These are phyloP conservation scores for Calonectria hawksworthii DNA, from an alignment of 2,329 filamentous ascomycete species.

Conservation along the genomic window DNA sequence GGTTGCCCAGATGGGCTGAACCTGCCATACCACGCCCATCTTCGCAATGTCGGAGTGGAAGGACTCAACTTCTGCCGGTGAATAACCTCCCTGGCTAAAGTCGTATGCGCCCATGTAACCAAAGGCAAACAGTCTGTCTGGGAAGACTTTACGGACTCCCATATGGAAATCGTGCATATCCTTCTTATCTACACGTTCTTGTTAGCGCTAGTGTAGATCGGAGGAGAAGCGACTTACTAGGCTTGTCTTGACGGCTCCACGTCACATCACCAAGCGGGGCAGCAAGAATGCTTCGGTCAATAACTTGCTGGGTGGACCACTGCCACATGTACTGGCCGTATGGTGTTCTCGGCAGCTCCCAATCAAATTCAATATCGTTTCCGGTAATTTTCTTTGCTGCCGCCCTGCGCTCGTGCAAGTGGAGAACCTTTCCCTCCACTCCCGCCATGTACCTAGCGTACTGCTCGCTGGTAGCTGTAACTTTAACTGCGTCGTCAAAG, in stretches of 20 bases:
- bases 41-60: neutral
- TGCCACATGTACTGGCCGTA: neutral
- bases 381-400: neutral
- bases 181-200: neutral
- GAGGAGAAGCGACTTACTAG: neutral
- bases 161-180: neutral
- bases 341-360: neutral
- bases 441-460: neutral
- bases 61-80: constrained; percentile 41
- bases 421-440: neutral
- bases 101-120: neutral
- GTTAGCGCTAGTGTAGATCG: neutral
- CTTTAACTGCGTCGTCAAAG: neutral
- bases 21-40: constrained; percentile 6
- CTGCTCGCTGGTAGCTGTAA: neutral
- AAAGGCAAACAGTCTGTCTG: neutral
- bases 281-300: neutral
- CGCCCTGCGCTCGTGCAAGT: neutral
- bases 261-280: constrained; percentile 6
- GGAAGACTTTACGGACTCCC: neutral
- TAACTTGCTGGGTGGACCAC: neutral
- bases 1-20: neutral
- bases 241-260: neutral
- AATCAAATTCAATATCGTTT: neutral
- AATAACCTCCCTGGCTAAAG: neutral